Evolutionary conservation across 345 rosid genomes (phyloP).

Genomic region (Cardamine resedifolia): DNA sequence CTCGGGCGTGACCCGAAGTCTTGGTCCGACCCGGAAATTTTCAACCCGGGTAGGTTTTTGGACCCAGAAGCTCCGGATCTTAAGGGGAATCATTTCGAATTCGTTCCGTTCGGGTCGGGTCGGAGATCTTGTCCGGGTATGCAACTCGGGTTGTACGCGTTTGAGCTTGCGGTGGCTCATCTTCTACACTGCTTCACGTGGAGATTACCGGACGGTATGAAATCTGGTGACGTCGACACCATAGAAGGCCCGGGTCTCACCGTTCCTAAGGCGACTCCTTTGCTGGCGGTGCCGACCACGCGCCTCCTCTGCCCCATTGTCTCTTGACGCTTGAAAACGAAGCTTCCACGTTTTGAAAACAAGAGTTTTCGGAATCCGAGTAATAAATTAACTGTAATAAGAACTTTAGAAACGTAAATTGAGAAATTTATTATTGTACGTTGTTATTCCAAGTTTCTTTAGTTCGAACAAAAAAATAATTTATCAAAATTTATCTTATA

Average conservation of each 20-base stretch:
- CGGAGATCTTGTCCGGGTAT: slow-evolving; percentile 80
- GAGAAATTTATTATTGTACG: neutral
- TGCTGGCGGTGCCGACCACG: slow-evolving; percentile 54
- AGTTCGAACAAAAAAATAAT: too few relatives aligned
- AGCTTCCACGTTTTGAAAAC: neutral
- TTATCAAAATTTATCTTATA: too few relatives aligned
- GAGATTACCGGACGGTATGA: slow-evolving; percentile 64
- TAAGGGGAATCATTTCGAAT: slow-evolving; percentile 57
- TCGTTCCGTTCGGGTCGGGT: slow-evolving; percentile 73
- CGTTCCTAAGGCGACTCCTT: slow-evolving; percentile 53
- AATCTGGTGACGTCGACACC: slow-evolving; percentile 56
- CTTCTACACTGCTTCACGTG: slow-evolving; percentile 70
- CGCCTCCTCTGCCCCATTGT: slow-evolving; percentile 44
- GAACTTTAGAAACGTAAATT: too few relatives aligned
- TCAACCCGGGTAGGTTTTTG: slow-evolving; percentile 59
- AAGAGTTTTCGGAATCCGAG: neutral
- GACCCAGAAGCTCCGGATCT: slow-evolving; percentile 48
- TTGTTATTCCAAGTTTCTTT: too few relatives aligned
- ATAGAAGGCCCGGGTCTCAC: slow-evolving; percentile 67
- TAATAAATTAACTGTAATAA: neutral
- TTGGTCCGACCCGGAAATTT: slow-evolving; percentile 60
- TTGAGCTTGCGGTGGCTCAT: slow-evolving; percentile 56
- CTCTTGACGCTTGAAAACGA: slow-evolving; percentile 12
- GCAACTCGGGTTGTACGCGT: slow-evolving; percentile 63
- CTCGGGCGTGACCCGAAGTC: slow-evolving; percentile 52